Conservation (phyloP, 257 asterid species). For the Echium plantagineum region DNA sequence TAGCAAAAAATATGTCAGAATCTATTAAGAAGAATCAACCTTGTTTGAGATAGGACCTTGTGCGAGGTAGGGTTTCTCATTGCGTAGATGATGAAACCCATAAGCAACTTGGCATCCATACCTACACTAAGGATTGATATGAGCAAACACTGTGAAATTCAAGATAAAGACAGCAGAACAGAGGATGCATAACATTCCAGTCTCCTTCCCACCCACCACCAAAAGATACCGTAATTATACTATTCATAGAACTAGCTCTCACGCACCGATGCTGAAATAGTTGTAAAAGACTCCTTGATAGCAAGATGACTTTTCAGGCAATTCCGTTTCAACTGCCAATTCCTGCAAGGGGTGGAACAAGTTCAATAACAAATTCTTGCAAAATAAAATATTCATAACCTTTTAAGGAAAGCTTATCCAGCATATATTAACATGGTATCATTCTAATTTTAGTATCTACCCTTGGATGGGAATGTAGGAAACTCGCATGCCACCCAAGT, state of each 20-base stretch:
- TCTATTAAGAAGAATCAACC: slow-evolving; percentile 29
- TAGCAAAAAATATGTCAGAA: neutral
- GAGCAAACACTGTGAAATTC: neutral
- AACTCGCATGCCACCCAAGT: too few species aligned
- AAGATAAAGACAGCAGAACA: neutral
- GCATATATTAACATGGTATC: neutral
- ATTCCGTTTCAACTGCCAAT: slow-evolving; percentile 52
- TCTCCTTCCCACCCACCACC: neutral
- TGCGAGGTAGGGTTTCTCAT: slow-evolving; percentile 88
- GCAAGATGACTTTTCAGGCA: slow-evolving; percentile 56
- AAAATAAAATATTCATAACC: neutral
- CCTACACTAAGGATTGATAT: slow-evolving; percentile 27
- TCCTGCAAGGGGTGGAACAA: slow-evolving; percentile 37
- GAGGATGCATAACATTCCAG: neutral
- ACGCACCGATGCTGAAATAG: slow-evolving; percentile 90
- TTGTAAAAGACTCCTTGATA: too few species aligned
- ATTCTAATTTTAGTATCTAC: neutral
- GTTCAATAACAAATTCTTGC: neutral
- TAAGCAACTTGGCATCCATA: slow-evolving; percentile 98
- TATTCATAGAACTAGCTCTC: neutral
- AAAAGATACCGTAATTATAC: neutral
- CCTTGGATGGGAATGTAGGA: too few species aligned
- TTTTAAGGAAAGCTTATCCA: neutral
- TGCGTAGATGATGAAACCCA: too few species aligned
- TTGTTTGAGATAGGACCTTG: slow-evolving; percentile 91